Evolutionary conservation across 2,329 filamentous ascomycete genomes (phyloP).

Genomic region (Clonostachys rhizophaga): DNA sequence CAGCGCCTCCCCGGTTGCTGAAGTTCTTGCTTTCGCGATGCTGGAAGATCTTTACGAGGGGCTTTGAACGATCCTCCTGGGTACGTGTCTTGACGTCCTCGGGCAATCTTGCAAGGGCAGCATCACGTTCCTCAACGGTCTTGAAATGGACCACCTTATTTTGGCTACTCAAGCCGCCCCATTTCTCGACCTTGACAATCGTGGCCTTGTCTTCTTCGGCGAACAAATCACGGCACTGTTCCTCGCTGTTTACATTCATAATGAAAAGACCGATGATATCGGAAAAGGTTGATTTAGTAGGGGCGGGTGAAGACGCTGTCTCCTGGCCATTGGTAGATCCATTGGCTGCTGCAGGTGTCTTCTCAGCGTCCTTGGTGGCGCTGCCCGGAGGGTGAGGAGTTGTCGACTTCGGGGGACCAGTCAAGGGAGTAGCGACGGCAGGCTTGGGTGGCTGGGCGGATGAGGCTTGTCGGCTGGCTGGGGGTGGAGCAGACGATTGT

Average conservation of each 20-base stretch:
- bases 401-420: slow-evolving; percentile 28
- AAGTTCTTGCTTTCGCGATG: slow-evolving; percentile 56
- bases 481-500: slow-evolving; percentile 20
- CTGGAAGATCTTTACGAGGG: slow-evolving; percentile 79
- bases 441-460: slow-evolving; percentile 36
- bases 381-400: slow-evolving; percentile 43
- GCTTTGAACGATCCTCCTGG: slow-evolving; percentile 70
- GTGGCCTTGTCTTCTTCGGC: slow-evolving; percentile 77
- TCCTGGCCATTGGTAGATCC: slow-evolving; percentile 49
- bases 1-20: slow-evolving; percentile 57
- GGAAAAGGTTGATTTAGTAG: slow-evolving; percentile 54
- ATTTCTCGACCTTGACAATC: slow-evolving; percentile 75
- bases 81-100: slow-evolving; percentile 71
- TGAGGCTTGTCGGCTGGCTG: slow-evolving; percentile 27
- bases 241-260: slow-evolving; percentile 77
- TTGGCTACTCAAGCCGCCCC: slow-evolving; percentile 49
- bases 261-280: slow-evolving; percentile 84
- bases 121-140: slow-evolving; percentile 73
- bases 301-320: slow-evolving; percentile 49
- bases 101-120: slow-evolving; percentile 69
- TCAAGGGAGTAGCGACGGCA: slow-evolving; percentile 24
- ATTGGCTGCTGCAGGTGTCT: slow-evolving; percentile 42
- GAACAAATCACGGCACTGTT: slow-evolving; percentile 79
- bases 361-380: slow-evolving; percentile 51
- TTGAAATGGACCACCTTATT: slow-evolving; percentile 88